Percentiles rank a stretch among this genome's conserved stretches.
phyloP scores from a whole-genome alignment of 306 rosid species.

The barrel medic (Medicago truncatula) region MtrunA17r5.0-ANR NC_053044.1:33794001-33794500 shows the following conservation, averaged over 20 bases:
- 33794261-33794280: too few relatives aligned
- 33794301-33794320: too few relatives aligned
- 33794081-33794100: constrained; percentile 47
- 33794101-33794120: constrained; percentile 50
- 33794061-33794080: constrained; percentile 53
- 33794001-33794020: constrained; percentile 38
- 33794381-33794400: neutral
- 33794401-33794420: neutral
- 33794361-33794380: constrained; percentile 7
- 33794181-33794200: constrained; percentile 37
- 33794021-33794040: constrained; percentile 51
- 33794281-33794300: too few relatives aligned
- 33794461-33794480: too few relatives aligned
- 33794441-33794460: neutral
- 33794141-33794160: constrained; percentile 49
- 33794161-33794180: constrained; percentile 38
- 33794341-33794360: constrained; percentile 26
- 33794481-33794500: too few relatives aligned
- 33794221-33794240: too few relatives aligned
- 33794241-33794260: too few relatives aligned
- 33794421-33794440: neutral
- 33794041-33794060: constrained; percentile 54
- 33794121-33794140: constrained; percentile 60
- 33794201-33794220: constrained; percentile 22
- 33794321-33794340: too few relatives aligned